phyloP scores from a whole-genome alignment of 2,329 filamentous ascomycete species.

The Septoria linicola region DNA sequence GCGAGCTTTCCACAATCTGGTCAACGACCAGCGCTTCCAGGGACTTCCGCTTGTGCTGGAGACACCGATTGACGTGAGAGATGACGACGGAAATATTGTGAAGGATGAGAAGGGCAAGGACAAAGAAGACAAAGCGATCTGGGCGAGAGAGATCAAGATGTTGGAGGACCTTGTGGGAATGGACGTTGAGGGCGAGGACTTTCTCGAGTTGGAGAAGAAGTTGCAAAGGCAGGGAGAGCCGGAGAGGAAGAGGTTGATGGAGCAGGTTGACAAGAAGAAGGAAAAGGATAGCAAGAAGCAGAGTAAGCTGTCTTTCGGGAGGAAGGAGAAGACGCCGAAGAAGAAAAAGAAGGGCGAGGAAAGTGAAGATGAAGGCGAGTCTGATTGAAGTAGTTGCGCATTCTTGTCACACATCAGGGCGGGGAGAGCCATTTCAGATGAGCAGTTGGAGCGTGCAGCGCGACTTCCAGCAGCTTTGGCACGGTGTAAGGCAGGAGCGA shows the following conservation, averaged over 20 bases:
- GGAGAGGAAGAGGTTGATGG: conserved; percentile 73
- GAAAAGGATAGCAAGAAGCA: conserved; percentile 56
- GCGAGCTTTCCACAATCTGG: conserved; percentile 82
- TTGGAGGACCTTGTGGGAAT: conserved; percentile 84
- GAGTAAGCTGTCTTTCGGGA: conserved; percentile 39
- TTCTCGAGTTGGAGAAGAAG: conserved; percentile 62
- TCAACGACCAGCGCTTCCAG: conserved; percentile 77
- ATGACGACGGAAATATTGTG: conserved; percentile 58
- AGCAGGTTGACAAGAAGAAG: conserved; percentile 73
- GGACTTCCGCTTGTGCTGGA: conserved; percentile 89
- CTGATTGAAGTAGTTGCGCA: background rate
- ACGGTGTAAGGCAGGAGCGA: too few relatives aligned
- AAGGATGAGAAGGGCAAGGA: conserved; percentile 48
- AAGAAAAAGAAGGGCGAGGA: conserved; percentile 5
- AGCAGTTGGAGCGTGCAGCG: too few relatives aligned
- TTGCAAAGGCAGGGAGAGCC: conserved; percentile 66
- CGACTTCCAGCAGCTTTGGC: too few relatives aligned
- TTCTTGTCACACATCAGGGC: too few relatives aligned
- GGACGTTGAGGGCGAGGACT: conserved; percentile 73
- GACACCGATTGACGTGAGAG: conserved; percentile 81
- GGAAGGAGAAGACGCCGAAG: conserved; percentile 38
- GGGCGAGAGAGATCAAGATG: conserved; percentile 93
- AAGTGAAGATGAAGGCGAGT: background rate
- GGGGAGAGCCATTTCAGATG: too few relatives aligned
- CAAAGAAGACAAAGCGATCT: conserved; percentile 76